Conservation (phyloP, 225 moss, liverwort and hornwort genomes). For the Takakia lepidozioides region DNA sequence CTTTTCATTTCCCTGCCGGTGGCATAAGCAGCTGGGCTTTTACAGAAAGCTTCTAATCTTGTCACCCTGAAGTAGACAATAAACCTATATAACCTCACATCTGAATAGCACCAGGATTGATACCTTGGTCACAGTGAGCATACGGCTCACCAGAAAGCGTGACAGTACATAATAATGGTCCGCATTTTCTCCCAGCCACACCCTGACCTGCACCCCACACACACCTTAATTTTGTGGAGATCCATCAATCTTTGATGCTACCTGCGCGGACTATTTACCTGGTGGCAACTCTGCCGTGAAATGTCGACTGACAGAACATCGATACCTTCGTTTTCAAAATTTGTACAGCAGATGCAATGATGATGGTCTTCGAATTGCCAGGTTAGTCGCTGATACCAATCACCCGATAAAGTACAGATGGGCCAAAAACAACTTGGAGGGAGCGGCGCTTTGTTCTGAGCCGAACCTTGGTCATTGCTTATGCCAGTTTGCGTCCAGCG, state of each 20-base stretch:
- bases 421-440: too few species aligned
- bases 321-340: background rate
- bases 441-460: too few species aligned
- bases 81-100: too few species aligned
- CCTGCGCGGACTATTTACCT: background rate
- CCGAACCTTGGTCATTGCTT: too few species aligned
- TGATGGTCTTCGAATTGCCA: background rate
- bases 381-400: background rate
- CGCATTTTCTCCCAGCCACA: conserved; percentile 94
- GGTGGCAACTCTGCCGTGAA: too few species aligned
- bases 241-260: background rate
- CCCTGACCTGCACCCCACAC: conserved; percentile 56
- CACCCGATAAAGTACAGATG: too few species aligned
- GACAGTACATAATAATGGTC: conserved; percentile 96
- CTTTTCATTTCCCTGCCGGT: too few species aligned
- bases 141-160: conserved; percentile 95
- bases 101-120: background rate
- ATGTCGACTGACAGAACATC: background rate
- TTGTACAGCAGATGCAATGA: background rate
- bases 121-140: conserved; percentile 99
- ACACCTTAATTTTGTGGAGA: background rate
- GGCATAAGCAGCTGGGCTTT: too few species aligned
- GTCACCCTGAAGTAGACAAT: too few species aligned
- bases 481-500: too few species aligned
- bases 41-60: too few species aligned